These are phyloP conservation scores for Mesotaenium endlicherianum DNA, from an alignment of 139 green algal species.

Conservation along the genomic window DNA sequence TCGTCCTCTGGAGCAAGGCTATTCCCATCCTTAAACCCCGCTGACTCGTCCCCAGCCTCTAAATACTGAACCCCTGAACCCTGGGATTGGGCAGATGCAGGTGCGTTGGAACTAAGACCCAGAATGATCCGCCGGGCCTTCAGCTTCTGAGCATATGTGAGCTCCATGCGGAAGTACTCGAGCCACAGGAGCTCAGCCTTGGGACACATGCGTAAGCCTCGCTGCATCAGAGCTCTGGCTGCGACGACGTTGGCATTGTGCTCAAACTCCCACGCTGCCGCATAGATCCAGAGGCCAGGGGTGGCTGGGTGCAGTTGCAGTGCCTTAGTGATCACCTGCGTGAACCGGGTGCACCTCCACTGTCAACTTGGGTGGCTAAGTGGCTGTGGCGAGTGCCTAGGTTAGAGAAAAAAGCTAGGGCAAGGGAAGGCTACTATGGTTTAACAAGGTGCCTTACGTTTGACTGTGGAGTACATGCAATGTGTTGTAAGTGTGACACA, in stretches of 20 bases:
- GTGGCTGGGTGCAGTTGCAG: conserved; percentile 79
- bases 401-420: not conserved
- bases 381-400: too few relatives aligned
- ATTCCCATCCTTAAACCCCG: not conserved
- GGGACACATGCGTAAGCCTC: conserved; percentile 74
- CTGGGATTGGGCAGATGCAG: not conserved
- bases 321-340: conserved; percentile 72
- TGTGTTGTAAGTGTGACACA: too few relatives aligned
- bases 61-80: not conserved
- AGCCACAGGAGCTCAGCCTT: conserved; percentile 71
- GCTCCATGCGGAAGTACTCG: conserved; percentile 78
- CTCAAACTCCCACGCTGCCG: conserved; percentile 87
- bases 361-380: too few relatives aligned
- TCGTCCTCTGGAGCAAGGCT: not conserved
- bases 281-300: conserved; percentile 82
- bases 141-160: conserved; percentile 79
- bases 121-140: conserved; percentile 68
- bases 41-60: not conserved
- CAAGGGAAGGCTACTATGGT: too few relatives aligned
- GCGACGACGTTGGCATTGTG: conserved; percentile 71
- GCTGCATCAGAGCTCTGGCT: conserved; percentile 87
- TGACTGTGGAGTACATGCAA: too few relatives aligned
- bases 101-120: too few relatives aligned
- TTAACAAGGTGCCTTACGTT: too few relatives aligned
- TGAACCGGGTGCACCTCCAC: conserved; percentile 6